A percentile compares a stretch with the other conserved stretches of the same genome.
Conservation (phyloP, 2,329 filamentous ascomycete genomes). For the Arthrobotrys iridis region DNA sequence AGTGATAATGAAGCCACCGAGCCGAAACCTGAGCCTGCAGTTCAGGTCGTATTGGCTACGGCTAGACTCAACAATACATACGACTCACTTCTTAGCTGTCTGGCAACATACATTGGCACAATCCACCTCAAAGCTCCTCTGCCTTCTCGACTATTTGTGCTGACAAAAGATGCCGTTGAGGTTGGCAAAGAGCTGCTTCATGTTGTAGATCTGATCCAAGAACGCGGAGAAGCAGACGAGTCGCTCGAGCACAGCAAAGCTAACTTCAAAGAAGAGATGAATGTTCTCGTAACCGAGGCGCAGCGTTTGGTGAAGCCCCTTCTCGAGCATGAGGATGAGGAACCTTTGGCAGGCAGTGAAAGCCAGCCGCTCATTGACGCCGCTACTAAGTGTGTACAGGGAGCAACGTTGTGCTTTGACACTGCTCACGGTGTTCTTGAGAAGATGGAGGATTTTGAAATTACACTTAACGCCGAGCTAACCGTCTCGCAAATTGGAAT, state of each 20-base stretch:
- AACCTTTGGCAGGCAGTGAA: constrained; percentile 46
- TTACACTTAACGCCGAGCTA: constrained; percentile 60
- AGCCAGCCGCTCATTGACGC: constrained; percentile 63
- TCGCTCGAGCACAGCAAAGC: constrained; percentile 13
- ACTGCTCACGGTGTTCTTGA: constrained; percentile 87
- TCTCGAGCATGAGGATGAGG: constrained; percentile 40
- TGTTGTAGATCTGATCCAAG: constrained; percentile 41
- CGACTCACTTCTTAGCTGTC: constrained; percentile 77
- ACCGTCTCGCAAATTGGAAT: constrained; percentile 50
- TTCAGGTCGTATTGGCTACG: constrained; percentile 18
- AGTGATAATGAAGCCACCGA: constrained; percentile 39
- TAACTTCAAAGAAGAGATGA: constrained; percentile 41
- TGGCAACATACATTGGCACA: constrained; percentile 90
- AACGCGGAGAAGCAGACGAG: constrained; percentile 22
- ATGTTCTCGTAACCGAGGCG: constrained; percentile 37
- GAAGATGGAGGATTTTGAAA: constrained; percentile 88
- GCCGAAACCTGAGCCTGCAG: not conserved
- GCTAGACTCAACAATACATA: constrained; percentile 36
- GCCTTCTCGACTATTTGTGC: constrained; percentile 32
- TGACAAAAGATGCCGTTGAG: constrained; percentile 47
- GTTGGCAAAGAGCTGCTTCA: constrained; percentile 41
- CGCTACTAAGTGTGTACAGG: constrained; percentile 86
- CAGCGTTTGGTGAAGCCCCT: constrained; percentile 49
- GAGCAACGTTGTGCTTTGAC: constrained; percentile 88
- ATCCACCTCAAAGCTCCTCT: constrained; percentile 83